Base-by-base conservation (phyloP, 169 alveolate genomes). In the Plasmodium coatneyi region DNA sequence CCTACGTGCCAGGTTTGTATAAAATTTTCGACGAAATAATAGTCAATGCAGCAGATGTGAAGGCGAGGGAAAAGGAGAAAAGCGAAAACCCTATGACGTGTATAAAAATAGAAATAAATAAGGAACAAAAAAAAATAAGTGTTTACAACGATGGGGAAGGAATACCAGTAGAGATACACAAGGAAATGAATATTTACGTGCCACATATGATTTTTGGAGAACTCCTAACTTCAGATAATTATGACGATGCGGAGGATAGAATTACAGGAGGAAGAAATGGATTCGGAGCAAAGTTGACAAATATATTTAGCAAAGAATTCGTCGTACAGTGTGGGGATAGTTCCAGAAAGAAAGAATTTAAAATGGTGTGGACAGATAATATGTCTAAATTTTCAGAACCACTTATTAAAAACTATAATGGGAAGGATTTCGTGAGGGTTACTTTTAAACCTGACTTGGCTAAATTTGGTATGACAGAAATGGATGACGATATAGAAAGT, bases 231-330 rank as follows among this genome's bases (percentile, higher is more conserved):
- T 98, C 99, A 16, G 99, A 99, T 94, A 99, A 99, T 96, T 99
- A 99, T 95, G 99, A 99, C 92, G 99, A 99, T 97, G 95, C 97
- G 52, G 99, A 99, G 92, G 98, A 98, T 90, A 97, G 99, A 86
- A 99, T 99, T 14, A 99, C 99, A 0, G 99, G 99, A 4, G 99
- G 99, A 9, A 96, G 99, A 87, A 99, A 99, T 96, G 99, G 99
- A 10, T 99, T 96, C 93, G 99, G 99, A 3, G 99, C 99, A 16
- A 99, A 99, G 95, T 97, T 99, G 78, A 98, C 99, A 7, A 99
- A 99, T 96, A 99, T 99, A 5, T 99, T 98, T 96, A 98, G 99
- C 34, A 97, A 96, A 54, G 98, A 98, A 92, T 99, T 99, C 95
- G 95, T 97, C 0, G 99, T 99, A 16, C 99, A 99, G 89, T 98